Evolutionary conservation across 495 filamentous ascomycete species (phyloP).

Genomic region (Daldinia caldariorum): DNA sequence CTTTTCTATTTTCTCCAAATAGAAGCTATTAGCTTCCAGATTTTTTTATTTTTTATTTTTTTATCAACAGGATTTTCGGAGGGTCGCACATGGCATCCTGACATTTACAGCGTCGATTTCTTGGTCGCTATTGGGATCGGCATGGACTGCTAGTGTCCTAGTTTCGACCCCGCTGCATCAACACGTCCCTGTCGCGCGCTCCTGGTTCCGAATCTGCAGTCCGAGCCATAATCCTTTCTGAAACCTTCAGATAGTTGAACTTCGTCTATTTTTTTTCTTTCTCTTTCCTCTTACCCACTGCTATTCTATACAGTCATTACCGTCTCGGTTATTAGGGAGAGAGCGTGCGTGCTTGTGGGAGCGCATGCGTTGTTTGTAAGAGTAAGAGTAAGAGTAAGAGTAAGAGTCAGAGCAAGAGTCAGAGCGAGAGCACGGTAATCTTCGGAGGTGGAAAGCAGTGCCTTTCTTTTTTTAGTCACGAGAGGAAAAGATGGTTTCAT

Average conservation of each 20-base stretch:
- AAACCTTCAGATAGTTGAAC: conserved; percentile 25
- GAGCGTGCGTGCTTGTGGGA: neutral
- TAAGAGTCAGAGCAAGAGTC: no score
- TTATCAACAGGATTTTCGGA: conserved; percentile 15
- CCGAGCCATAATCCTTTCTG: conserved; percentile 37
- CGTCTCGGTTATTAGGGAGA: conserved; percentile 11
- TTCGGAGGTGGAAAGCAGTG: conserved; percentile 28
- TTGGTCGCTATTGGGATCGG: conserved; percentile 43
- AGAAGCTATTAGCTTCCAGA: conserved; percentile 24
- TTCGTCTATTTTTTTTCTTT: conserved; percentile 12
- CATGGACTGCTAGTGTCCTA: conserved; percentile 41
- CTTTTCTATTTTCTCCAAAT: conserved; percentile 19
- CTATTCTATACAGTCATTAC: conserved; percentile 18
- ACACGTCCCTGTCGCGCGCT: conserved; percentile 37
- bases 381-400: no score
- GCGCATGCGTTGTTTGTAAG: neutral
- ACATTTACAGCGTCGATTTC: conserved; percentile 18
- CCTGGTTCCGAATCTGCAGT: conserved; percentile 37
- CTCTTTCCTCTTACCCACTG: neutral
- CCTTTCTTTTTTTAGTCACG: conserved; percentile 9
- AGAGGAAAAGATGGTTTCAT: conserved; percentile 57
- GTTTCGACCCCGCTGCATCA: conserved; percentile 45
- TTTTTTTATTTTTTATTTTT: no score
- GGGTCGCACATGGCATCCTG: conserved; percentile 36
- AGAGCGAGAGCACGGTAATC: conserved; percentile 15